A percentile compares a stretch with the other conserved stretches of the same genome.
These are phyloP conservation scores for Saksenaea vasiformis DNA, from an alignment of 371 early-diverging fungal species.

Conservation along the genomic window DNA sequence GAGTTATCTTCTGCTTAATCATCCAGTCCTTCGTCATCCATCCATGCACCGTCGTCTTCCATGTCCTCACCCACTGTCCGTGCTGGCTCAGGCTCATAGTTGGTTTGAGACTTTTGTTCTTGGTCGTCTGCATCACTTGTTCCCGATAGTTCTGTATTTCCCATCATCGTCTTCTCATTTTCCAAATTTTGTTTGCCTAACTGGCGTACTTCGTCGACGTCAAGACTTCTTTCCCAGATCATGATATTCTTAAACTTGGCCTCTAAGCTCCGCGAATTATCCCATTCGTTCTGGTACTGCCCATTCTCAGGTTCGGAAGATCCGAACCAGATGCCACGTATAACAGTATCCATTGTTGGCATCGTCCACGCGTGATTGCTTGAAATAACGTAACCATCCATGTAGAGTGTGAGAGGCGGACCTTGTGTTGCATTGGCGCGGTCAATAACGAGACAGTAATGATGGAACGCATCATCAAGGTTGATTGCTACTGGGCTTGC, in stretches of 20 bases:
- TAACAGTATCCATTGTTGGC: constrained; percentile 19
- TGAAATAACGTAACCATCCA: constrained; percentile 41
- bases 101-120: neutral
- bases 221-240: constrained; percentile 38
- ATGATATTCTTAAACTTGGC: constrained; percentile 35
- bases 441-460: constrained; percentile 37
- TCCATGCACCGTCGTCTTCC: neutral
- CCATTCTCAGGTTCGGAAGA: constrained; percentile 43
- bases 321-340: constrained; percentile 51
- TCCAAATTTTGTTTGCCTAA: neutral
- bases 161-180: no score
- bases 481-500: constrained; percentile 31
- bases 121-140: neutral
- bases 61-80: neutral
- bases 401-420: constrained; percentile 34
- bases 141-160: neutral
- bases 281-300: constrained; percentile 49
- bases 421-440: constrained; percentile 3
- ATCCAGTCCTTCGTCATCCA: neutral
- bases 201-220: constrained; percentile 8
- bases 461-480: constrained; percentile 35
- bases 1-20: neutral
- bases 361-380: constrained; percentile 31
- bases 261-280: constrained; percentile 32
- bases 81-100: neutral